Evolutionary conservation across 2,329 filamentous ascomycete genomes (phyloP).

Genomic region (Alternaria arbusti): DNA sequence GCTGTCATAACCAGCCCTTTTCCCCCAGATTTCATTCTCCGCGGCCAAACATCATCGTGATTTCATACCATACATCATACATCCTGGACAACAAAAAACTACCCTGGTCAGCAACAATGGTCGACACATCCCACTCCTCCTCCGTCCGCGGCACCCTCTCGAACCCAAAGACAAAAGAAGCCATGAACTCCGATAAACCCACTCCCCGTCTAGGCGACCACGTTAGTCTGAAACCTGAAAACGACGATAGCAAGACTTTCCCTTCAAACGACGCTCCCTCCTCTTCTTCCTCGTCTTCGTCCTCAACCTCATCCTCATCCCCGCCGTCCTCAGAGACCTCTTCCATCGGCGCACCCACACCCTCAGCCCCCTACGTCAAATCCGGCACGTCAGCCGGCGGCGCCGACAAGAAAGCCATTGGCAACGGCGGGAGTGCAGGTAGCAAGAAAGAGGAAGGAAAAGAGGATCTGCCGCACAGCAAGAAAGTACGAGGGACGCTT

Average conservation of each 20-base stretch:
- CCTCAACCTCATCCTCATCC: not conserved
- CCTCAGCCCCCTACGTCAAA: conserved; percentile 13
- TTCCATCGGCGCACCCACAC: not conserved
- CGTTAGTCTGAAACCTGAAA: conserved; percentile 30
- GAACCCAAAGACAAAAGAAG: conserved; percentile 36
- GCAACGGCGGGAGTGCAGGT: conserved; percentile 1
- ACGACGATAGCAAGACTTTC: conserved; percentile 18
- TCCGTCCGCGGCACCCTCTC: conserved; percentile 42
- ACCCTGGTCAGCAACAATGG: not conserved
- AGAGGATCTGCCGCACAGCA: conserved; percentile 27
- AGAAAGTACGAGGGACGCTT: conserved; percentile 34
- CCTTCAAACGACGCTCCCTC: conserved; percentile 11
- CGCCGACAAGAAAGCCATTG: conserved; percentile 4
- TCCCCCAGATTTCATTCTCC: not conserved
- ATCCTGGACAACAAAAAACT: conserved; percentile 17
- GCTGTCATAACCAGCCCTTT: not conserved
- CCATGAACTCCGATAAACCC: conserved; percentile 18
- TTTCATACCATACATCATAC: not conserved
- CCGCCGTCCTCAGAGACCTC: conserved; percentile 9
- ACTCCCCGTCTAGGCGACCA: conserved; percentile 33
- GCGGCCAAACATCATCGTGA: not conserved
- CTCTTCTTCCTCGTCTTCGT: not conserved
- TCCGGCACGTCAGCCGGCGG: not conserved
- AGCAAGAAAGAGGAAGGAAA: conserved; percentile 5
- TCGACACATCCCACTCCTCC: conserved; percentile 21